Base-by-base conservation (phyloP, 441 rosid genomes). In the Gossypium davidsonii region DNA sequence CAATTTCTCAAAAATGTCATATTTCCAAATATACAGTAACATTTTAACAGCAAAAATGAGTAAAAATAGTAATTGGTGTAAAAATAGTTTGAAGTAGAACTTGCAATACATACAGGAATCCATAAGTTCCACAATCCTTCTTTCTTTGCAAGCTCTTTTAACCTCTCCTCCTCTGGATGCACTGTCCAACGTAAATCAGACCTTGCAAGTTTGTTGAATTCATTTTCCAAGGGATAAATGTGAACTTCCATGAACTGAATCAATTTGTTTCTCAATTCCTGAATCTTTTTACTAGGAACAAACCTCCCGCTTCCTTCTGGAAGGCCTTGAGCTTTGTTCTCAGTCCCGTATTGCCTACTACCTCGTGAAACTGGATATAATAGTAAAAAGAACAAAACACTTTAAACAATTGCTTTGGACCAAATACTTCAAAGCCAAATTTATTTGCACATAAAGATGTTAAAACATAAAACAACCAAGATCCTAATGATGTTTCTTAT, bases 51-150 rank as follows among this genome's bases (percentile, higher is more conserved):
- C 42, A 2, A 49, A 49, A n/a, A 71, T 11, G 37, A 28, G 44
- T 9, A 56, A 25, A 73, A 26, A 46, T 28, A 49, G 42, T 71
- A 61, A 74, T 7, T 52, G 15, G 67, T 67, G 37, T 3, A 42
- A 23, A n/a, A 70, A 72, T 68, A 14, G 2, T 63, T 70, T 48
- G 70, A 64, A 31, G 53, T 48, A 75, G 48, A 37, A 73, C 73
- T 69, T 1, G 26, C 64, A n/a, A 68, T 8, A 67, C 83, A 67
- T 95, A 95, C 98, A 64, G 99, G 97, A 79, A 93, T 81, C 81
- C 85, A 95, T 70, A 93, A 87, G 85, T 95, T 95, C 99, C 98
- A 93, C 58, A 95, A 67, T 65, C 97, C 96, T 80, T 90, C 90
- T 88, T 81, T 89, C 86, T 86, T 93, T 57, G 99, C 99, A 84